Percentiles rank a stretch among this genome's conserved stretches.
Conservation (phyloP, 2,329 filamentous ascomycete genomes). For the Coniochaeta pulveracea region DNA sequence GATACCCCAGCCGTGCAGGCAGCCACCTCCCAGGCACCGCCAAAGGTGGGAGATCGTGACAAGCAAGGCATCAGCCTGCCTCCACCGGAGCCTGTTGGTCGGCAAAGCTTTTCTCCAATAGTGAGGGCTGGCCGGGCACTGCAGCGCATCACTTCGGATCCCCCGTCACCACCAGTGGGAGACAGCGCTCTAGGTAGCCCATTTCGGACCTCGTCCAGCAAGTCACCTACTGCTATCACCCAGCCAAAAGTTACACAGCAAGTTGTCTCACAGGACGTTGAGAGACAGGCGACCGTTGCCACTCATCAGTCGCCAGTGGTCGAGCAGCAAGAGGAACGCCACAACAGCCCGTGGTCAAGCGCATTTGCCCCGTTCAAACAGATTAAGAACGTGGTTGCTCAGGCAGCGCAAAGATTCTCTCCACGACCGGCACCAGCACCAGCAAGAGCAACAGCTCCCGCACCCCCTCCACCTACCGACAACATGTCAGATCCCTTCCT, state of each 20-base stretch:
- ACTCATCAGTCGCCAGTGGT: background rate
- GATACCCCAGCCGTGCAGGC: conserved; percentile 15
- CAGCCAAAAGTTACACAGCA: conserved; percentile 4
- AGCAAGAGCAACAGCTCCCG: too few relatives aligned
- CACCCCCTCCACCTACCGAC: too few relatives aligned
- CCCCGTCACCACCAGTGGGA: conserved; percentile 41
- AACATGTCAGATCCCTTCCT: too few relatives aligned
- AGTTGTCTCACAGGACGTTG: background rate
- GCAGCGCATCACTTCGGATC: conserved; percentile 47
- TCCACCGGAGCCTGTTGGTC: conserved; percentile 17
- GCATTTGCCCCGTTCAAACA: conserved; percentile 18
- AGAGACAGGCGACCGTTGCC: background rate
- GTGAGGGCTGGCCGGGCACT: conserved; percentile 45
- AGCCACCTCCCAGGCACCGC: conserved; percentile 9
- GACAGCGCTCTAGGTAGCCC: conserved; percentile 43
- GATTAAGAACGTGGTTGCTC: conserved; percentile 18
- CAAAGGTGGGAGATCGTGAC: conserved; percentile 5
- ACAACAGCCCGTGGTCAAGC: conserved; percentile 15
- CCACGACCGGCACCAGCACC: conserved; percentile 11
- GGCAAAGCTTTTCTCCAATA: conserved; percentile 42
- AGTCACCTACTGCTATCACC: conserved; percentile 14
- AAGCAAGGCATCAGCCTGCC: conserved; percentile 12
- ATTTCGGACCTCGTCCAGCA: conserved; percentile 29
- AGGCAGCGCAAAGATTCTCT: conserved; percentile 18
- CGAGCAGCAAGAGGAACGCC: conserved; percentile 2